Conservation (phyloP, 2,329 filamentous ascomycete genomes). For the Myriangium duriaei region DNA sequence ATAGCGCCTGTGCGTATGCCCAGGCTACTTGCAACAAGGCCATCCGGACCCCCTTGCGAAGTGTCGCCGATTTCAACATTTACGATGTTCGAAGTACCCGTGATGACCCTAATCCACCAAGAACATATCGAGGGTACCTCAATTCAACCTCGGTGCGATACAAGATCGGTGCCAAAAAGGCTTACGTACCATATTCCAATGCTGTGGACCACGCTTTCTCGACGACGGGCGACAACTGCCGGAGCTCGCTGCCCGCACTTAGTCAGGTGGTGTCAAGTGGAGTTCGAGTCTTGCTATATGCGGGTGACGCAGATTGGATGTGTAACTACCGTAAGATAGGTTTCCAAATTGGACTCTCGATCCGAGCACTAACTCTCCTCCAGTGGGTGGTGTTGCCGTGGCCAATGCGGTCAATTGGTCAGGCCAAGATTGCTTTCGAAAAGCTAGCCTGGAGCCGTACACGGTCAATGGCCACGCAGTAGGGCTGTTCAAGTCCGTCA, state of each 20-base stretch:
- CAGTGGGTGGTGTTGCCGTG: too few species aligned
- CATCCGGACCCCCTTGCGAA: conserved; percentile 26
- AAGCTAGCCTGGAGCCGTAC: too few species aligned
- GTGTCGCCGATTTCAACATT: conserved; percentile 27
- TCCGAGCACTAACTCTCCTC: not conserved
- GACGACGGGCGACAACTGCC: conserved; percentile 28
- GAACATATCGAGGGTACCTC: conserved; percentile 32
- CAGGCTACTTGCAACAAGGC: conserved; percentile 24
- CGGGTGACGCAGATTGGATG: conserved; percentile 46
- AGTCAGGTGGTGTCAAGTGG: conserved; percentile 17
- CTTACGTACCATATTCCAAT: conserved; percentile 27
- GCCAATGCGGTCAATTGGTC: too few species aligned
- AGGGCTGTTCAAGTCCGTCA: too few species aligned
- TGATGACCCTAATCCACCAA: conserved; percentile 28
- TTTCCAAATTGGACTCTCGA: not conserved
- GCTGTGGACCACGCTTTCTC: conserved; percentile 27
- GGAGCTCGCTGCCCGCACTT: conserved; percentile 2
- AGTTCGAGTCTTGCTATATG: conserved; percentile 41
- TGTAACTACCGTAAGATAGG: conserved; percentile 42
- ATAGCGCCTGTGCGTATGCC: conserved; percentile 23
- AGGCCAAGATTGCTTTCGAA: too few species aligned
- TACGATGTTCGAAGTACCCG: conserved; percentile 34
- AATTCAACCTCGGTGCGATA: conserved; percentile 24
- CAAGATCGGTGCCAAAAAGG: conserved; percentile 34
- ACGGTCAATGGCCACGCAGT: too few species aligned